phyloP scores from a whole-genome alignment of 2,329 filamentous ascomycete genomes.

The Fusarium continuum region DNA sequence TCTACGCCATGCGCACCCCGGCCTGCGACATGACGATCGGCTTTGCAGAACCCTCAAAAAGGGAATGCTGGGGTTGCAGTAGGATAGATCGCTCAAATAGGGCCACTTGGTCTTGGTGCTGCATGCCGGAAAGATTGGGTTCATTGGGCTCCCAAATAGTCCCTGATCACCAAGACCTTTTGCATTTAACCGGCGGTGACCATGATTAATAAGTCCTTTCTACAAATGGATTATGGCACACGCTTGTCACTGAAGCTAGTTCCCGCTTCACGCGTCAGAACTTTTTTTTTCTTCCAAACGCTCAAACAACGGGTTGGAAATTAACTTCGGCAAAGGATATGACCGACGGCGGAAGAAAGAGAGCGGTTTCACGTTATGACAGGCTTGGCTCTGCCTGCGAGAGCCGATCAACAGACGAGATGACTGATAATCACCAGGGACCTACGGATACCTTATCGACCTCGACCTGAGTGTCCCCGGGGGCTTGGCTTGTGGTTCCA shows the following conservation, averaged over 20 bases:
- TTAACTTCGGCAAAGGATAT: constrained; percentile 16
- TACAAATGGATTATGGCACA: neutral
- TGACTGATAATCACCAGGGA: constrained; percentile 11
- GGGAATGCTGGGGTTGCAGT: constrained; percentile 18
- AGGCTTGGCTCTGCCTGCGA: neutral
- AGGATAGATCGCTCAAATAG: constrained; percentile 15
- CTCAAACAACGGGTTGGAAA: neutral
- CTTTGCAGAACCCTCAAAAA: constrained; percentile 30
- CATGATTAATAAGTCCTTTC: neutral
- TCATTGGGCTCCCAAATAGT: constrained; percentile 16
- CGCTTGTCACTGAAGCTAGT: neutral
- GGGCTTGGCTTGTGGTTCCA: constrained; percentile 1
- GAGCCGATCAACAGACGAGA: constrained; percentile 13
- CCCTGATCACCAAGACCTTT: constrained; percentile 14
- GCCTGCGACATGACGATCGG: constrained; percentile 40
- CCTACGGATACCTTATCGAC: too few relatives aligned
- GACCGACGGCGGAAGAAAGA: constrained; percentile 3
- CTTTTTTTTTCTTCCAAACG: neutral
- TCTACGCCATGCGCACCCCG: neutral
- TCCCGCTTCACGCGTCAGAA: neutral
- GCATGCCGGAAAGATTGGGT: constrained; percentile 12
- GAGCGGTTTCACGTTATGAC: constrained; percentile 7
- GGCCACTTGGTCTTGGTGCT: constrained; percentile 14
- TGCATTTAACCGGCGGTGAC: constrained; percentile 16
- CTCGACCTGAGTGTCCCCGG: neutral